Evolutionary conservation across 2,329 filamentous ascomycete genomes (phyloP), one percentile per base, ranked within the genome.

Genomic region (Xylaria hypoxylon): DNA sequence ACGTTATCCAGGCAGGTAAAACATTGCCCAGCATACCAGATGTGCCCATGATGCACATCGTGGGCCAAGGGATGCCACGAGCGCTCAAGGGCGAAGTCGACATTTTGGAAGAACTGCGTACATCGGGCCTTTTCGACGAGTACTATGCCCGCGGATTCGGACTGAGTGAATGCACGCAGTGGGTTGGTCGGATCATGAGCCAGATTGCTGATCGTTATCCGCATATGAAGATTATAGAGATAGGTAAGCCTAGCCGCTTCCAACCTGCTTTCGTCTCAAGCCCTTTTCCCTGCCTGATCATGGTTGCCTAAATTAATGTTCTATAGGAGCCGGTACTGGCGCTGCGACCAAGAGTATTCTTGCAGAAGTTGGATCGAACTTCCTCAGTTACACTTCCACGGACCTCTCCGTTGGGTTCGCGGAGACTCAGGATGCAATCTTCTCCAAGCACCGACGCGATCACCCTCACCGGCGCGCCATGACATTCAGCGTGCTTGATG

Each of bases 351-450:
- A 74, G 17, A 33, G 35, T 1, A 72, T 83, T 10, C 67, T 83
- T 5, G 58, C 69, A 2, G 53, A 59, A 5, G 67, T 82, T 19
- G 73, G 72, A 1, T 4, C 65, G 31, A 11, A 42, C 24, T 68
- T 66, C 59, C 22, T 22, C 5, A 59, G 42, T 15, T 84, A 82
- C 67, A 80, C 78, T 0, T 84, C 74, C 68, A 83, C 81, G 0
- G 80, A 83, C 60, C 76, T 81, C 22, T 78, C 78, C 1, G 59
- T 75, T 10, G 75, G 72, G 17, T 80, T 80, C 71, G 80, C 82
- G 38, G 76, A 78, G n/a, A 69, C 72, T 5, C 78, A 77, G 0
- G 59, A 72, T 56, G 68, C 74, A 24, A 72, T 65, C 22, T 77
- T 81, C 52, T 62, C 70, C 2, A 31, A 61, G 6, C 71, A 75